Evolutionary conservation across 805 yeast species (phyloP).

Genomic region (Sugiyamaella americana): DNA sequence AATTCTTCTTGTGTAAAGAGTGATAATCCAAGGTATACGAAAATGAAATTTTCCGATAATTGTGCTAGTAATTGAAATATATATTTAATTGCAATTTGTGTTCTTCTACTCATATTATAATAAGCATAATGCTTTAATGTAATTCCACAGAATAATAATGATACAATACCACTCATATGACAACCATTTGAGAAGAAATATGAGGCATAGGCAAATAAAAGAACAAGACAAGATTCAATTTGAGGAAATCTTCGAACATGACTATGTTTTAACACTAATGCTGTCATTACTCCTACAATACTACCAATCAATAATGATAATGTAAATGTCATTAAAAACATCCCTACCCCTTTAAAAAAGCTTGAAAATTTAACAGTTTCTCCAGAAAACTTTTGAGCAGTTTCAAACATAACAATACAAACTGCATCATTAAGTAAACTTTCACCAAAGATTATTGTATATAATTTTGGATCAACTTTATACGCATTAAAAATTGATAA

Average conservation of each 20-base stretch:
- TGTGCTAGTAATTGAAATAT: constrained; percentile 92
- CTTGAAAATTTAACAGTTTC: constrained; percentile 57
- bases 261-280: constrained; percentile 83
- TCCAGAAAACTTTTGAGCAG: constrained; percentile 94
- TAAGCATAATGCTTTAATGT: constrained; percentile 96
- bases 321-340: constrained; percentile 88
- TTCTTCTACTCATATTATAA: constrained; percentile 93
- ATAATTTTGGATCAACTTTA: constrained; percentile 95
- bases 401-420: constrained; percentile 97
- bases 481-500: constrained; percentile 94
- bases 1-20: constrained; percentile 93
- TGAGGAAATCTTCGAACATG: constrained; percentile 93
- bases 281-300: constrained; percentile 80
- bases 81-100: constrained; percentile 94
- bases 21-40: constrained; percentile 89
- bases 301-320: constrained; percentile 87
- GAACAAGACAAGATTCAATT: constrained; percentile 88
- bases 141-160: constrained; percentile 90
- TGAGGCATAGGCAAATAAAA: constrained; percentile 88
- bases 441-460: constrained; percentile 96
- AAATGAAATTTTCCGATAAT: constrained; percentile 91
- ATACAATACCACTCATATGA: constrained; percentile 98
- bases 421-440: constrained; percentile 94
- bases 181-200: constrained; percentile 98
- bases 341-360: constrained; percentile 82